Base-by-base conservation (phyloP, 208 protist genomes). In the Strigomonas galati region DNA sequence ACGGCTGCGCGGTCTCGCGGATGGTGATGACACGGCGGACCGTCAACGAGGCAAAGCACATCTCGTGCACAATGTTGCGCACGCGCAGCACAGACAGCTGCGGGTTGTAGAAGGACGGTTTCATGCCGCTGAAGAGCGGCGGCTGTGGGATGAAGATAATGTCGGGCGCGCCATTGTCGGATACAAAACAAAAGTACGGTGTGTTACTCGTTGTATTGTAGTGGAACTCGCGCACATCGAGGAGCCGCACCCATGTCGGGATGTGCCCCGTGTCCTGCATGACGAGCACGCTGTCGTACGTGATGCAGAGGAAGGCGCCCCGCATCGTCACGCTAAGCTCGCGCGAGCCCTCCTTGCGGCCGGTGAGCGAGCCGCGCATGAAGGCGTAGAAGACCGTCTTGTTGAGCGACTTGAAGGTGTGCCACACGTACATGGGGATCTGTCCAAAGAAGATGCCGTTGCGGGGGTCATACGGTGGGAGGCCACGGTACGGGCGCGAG, bases 401-500 rank as follows among this genome's bases (percentile, higher is more conserved):
- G 56, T 88, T 80, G 6, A 88, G 76, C 10, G 35, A 40, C 69
- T 82, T 87, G 62, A 91, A 91, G 51, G 72, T 88, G 72, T 88
- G 78, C 75, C 78, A 91, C 27, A 84, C 72, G 56, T 79, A 81
- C 76, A 91, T 83, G 21, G 85, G 85, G n/a, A 91, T 81, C 52
- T 79, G 71, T 4, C 74, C 65, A 62, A 91, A 87, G 52, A 81
- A 75, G 63, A 91, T 62, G 23, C 85, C 81, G 69, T 91, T 91
- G 53, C 85, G 78, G n/a, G 85, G 85, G 68, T 91, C 85, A 67
- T 86, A 88, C 44, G 85, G 85, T 0, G 85, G 85, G 21, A 91
- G 72, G 1, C 85, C 85, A 23, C 79, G 76, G 64, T 86, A 88
- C 24, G 85, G 85, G 9, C 85, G 78, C 14, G 70, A 43, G 53